phyloP scores from a whole-genome alignment of 441 rosid species.

The Pelargonium australe region DNA sequence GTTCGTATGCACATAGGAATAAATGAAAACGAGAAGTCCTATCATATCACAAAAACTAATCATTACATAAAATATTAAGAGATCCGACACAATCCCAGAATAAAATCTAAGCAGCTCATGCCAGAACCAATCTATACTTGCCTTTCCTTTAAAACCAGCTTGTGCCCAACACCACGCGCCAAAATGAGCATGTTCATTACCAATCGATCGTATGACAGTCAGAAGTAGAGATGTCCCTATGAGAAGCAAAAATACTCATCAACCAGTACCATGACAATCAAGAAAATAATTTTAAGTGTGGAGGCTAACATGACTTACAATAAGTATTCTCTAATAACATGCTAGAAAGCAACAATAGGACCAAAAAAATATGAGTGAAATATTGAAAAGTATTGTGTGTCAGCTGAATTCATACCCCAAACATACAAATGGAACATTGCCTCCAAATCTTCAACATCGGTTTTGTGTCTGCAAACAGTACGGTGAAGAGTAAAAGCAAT shows the following conservation, averaged over 20 bases:
- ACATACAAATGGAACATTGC: conserved; percentile 90
- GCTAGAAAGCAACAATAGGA: neutral
- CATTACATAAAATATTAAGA: neutral
- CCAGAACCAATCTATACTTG: conserved; percentile 20
- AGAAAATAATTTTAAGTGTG: neutral
- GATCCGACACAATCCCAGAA: neutral
- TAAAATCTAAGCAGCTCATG: neutral
- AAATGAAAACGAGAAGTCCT: neutral
- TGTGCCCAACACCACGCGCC: conserved; percentile 80
- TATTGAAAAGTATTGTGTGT: neutral
- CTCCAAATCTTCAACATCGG: conserved; percentile 94
- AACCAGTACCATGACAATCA: neutral
- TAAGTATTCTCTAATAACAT: neutral
- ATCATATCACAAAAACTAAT: neutral
- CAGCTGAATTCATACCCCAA: conserved; percentile 62
- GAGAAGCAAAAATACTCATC: conserved; percentile 15
- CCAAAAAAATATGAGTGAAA: neutral
- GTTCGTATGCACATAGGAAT: neutral
- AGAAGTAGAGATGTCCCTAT: conserved; percentile 74
- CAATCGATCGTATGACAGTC: conserved; percentile 80
- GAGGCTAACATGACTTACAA: no score
- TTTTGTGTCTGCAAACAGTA: conserved; percentile 80
- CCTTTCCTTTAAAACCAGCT: conserved; percentile 78
- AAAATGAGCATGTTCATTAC: conserved; percentile 61
- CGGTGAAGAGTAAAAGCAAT: conserved; percentile 97